phyloP scores from a whole-genome alignment of 768 basidiomycete species.

The Lactarius trivialis region DNA sequence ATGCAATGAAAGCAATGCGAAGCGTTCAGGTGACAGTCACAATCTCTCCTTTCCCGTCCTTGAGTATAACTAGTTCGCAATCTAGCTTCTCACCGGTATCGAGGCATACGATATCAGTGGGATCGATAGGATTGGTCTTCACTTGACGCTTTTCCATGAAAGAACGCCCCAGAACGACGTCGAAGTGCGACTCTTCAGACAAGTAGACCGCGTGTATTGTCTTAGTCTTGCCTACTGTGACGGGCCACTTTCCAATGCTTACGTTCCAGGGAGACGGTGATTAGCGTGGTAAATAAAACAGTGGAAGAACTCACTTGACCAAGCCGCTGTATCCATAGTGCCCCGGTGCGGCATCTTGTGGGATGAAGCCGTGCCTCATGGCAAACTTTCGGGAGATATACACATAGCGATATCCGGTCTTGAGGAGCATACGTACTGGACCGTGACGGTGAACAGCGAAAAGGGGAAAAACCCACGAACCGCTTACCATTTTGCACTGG shows the following conservation, averaged over 20 bases:
- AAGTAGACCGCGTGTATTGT: constrained; percentile 63
- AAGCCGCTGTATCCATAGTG: constrained; percentile 91
- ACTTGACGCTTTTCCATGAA: constrained; percentile 78
- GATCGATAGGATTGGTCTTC: constrained; percentile 73
- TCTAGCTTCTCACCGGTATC: constrained; percentile 90
- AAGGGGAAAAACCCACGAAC: neutral
- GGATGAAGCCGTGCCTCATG: constrained; percentile 78
- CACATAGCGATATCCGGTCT: constrained; percentile 85
- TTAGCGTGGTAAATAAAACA: neutral
- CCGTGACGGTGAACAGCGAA: neutral
- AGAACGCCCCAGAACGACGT: constrained; percentile 84
- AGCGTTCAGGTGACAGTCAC: constrained; percentile 68
- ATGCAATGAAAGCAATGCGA: neutral
- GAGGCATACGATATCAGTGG: constrained; percentile 84
- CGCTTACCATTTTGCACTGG: constrained; percentile 76
- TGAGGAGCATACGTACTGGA: constrained; percentile 87
- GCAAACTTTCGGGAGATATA: constrained; percentile 97
- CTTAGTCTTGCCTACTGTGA: constrained; percentile 49
- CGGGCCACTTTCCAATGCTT: constrained; percentile 76
- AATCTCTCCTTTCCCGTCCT: constrained; percentile 85
- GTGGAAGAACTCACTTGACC: constrained; percentile 43
- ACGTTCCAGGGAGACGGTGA: neutral
- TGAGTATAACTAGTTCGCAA: constrained; percentile 86
- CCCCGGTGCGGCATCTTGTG: constrained; percentile 79
- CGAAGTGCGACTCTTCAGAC: constrained; percentile 93